Percentiles rank a stretch among this genome's conserved stretches.
Conservation (phyloP, 2,329 filamentous ascomycete genomes). For the Volutella citrinella region DNA sequence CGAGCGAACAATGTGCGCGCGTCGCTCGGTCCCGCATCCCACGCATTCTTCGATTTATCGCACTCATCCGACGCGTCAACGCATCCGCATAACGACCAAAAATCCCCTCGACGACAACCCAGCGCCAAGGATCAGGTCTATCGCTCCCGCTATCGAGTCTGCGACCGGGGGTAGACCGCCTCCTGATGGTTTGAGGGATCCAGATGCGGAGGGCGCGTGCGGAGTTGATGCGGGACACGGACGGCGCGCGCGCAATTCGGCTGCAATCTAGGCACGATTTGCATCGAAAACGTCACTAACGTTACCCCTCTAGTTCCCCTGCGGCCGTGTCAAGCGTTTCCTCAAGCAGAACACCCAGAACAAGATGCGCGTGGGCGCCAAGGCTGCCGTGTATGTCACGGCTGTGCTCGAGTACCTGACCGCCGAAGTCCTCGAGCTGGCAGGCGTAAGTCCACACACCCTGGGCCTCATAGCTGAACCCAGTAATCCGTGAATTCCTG, state of each 20-base stretch:
- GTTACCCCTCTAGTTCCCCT: constrained; percentile 72
- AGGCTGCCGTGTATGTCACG: constrained; percentile 97
- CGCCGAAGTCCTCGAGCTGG: constrained; percentile 94
- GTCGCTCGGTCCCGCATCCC: constrained; percentile 22
- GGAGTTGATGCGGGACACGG: constrained; percentile 10
- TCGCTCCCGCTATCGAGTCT: constrained; percentile 8
- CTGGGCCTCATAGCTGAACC: no score
- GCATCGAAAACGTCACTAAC: constrained; percentile 20
- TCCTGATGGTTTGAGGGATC: constrained; percentile 8
- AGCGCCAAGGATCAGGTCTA: no score
- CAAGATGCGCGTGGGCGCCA: constrained; percentile 99
- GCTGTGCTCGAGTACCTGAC: constrained; percentile 98
- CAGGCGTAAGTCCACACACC: constrained; percentile 62
- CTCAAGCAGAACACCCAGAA: constrained; percentile 99
- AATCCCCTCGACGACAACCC: constrained; percentile 12
- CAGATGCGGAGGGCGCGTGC: constrained; percentile 7
- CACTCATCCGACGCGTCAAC: constrained; percentile 21
- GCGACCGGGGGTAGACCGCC: constrained; percentile 9
- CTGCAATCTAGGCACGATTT: no score
- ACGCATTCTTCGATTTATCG: constrained; percentile 18
- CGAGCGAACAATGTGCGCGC: constrained; percentile 14
- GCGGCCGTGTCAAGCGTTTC: constrained; percentile 99
- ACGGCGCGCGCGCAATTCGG: constrained; percentile 11
- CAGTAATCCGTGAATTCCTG: no score
- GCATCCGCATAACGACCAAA: constrained; percentile 21